phyloP scores from a whole-genome alignment of 2,329 filamentous ascomycete species.

The Ascochyta pisi region DNA sequence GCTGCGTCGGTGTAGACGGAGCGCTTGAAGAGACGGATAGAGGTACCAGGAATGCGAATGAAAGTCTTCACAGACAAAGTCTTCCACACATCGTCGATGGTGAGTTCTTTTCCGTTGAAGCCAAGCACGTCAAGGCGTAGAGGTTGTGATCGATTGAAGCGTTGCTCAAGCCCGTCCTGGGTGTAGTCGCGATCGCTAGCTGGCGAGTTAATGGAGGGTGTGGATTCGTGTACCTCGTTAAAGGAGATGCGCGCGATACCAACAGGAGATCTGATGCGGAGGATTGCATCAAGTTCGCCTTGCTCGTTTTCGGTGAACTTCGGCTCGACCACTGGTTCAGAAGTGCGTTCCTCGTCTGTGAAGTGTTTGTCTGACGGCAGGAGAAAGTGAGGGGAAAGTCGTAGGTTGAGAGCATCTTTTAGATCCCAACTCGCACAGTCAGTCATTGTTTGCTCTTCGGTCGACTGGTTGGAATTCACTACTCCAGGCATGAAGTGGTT shows the following conservation, averaged over 20 bases:
- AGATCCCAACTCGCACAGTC: slow-evolving; percentile 44
- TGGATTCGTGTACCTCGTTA: slow-evolving; percentile 25
- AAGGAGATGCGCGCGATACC: slow-evolving; percentile 42
- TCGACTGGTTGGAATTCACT: background rate
- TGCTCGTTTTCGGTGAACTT: slow-evolving; percentile 21
- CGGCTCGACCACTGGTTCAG: slow-evolving; percentile 6
- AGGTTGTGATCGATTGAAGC: slow-evolving; percentile 38
- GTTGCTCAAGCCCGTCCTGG: slow-evolving; percentile 37
- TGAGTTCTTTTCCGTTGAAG: slow-evolving; percentile 52
- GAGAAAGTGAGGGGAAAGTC: slow-evolving; percentile 36
- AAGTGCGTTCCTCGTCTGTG: slow-evolving; percentile 17
- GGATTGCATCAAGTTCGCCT: slow-evolving; percentile 22
- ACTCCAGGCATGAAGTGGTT: slow-evolving; percentile 49
- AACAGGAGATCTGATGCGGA: slow-evolving; percentile 29
- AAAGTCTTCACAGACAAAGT: slow-evolving; percentile 37
- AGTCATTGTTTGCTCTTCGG: slow-evolving; percentile 19
- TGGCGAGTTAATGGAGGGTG: slow-evolving; percentile 25
- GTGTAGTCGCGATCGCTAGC: slow-evolving; percentile 26
- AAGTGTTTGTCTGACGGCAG: slow-evolving; percentile 32
- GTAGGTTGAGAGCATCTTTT: slow-evolving; percentile 39
- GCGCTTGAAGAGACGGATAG: slow-evolving; percentile 50
- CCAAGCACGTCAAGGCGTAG: slow-evolving; percentile 46
- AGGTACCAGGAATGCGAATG: slow-evolving; percentile 51
- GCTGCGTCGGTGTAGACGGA: slow-evolving; percentile 30
- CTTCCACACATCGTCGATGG: slow-evolving; percentile 44